phyloP scores from a whole-genome alignment of 148 eudicot species.

The Amaranthus palmeri region DNA sequence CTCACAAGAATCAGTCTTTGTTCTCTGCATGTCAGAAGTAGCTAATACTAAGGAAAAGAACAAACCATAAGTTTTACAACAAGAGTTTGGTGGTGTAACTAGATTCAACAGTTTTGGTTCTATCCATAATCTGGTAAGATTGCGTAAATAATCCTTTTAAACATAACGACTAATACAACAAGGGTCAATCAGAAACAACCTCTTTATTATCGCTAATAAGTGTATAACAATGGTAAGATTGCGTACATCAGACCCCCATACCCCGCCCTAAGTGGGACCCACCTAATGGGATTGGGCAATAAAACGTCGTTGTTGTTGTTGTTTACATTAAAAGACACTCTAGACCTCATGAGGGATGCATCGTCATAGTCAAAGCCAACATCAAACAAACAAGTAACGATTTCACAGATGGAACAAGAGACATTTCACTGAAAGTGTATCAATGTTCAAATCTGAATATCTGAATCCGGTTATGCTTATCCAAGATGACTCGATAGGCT shows the following conservation, averaged over 20 bases:
- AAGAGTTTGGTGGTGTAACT: background rate
- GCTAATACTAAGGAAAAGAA: no score
- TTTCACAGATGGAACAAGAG: background rate
- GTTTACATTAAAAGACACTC: background rate
- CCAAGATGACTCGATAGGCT: no score
- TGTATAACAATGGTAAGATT: no score
- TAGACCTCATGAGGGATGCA: background rate
- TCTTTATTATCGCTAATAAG: no score
- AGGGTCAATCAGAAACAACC: no score
- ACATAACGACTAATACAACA: no score
- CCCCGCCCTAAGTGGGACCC: no score
- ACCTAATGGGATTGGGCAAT: no score
- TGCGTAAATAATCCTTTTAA: no score
- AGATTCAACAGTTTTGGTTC: no score
- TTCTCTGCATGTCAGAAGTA: slow-evolving; percentile 17
- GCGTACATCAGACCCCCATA: no score
- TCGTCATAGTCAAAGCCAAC: background rate
- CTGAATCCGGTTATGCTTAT: background rate
- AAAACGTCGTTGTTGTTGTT: background rate
- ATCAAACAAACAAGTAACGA: background rate
- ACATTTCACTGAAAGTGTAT: background rate
- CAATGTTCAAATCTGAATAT: background rate
- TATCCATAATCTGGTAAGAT: no score
- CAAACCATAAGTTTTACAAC: background rate
- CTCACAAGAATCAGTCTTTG: slow-evolving; percentile 13